phyloP scores from a whole-genome alignment of 2,329 filamentous ascomycete species.

The Arachnopeziza araneosa region DNA sequence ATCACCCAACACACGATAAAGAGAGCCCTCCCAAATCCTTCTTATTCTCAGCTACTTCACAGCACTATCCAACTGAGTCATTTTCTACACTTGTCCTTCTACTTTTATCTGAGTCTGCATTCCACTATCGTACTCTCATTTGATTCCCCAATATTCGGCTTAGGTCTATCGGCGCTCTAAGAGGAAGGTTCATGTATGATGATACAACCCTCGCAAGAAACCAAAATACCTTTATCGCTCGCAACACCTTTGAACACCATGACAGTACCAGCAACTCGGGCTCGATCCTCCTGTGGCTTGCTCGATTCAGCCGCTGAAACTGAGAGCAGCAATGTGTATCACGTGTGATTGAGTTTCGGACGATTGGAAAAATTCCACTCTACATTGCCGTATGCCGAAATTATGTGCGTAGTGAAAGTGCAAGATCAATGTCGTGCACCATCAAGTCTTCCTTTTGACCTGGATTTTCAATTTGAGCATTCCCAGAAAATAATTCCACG shows the following conservation, averaged over 20 bases:
- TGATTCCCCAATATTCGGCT: too few species aligned
- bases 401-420: neutral
- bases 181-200: too few species aligned
- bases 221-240: neutral
- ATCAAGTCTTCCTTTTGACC: too few species aligned
- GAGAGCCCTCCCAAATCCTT: neutral
- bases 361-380: neutral
- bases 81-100: neutral
- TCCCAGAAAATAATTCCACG: neutral
- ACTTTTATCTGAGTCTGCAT: neutral
- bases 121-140: too few species aligned
- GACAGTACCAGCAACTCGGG: neutral
- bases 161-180: too few species aligned
- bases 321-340: neutral
- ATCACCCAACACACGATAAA: neutral
- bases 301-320: neutral
- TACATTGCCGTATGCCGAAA: neutral
- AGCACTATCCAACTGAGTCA: neutral
- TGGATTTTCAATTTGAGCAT: too few species aligned
- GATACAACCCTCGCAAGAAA: too few species aligned
- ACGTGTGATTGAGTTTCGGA: neutral
- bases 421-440: neutral
- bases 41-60: neutral
- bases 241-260: neutral
- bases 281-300: neutral